phyloP scores from a whole-genome alignment of 1,284 basidiomycete genomes.

The Dichomitus squalens region DNA sequence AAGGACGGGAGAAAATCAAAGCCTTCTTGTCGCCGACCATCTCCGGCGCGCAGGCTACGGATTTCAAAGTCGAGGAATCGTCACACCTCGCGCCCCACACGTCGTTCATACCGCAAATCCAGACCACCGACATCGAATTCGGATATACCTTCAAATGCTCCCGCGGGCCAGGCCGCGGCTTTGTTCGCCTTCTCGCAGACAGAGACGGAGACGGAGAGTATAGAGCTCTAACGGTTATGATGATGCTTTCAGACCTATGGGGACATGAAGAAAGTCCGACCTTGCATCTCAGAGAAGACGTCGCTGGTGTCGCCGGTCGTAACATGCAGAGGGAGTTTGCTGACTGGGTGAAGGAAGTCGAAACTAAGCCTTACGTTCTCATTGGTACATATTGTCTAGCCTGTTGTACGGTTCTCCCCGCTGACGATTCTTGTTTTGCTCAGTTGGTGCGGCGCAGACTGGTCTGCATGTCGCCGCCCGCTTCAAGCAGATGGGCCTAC shows the following conservation, averaged over 20 bases:
- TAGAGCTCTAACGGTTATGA: constrained; percentile 30
- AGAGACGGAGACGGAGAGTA: constrained; percentile 9
- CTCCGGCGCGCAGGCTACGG: constrained; percentile 25
- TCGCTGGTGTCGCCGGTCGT: constrained; percentile 1
- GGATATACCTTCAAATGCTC: constrained; percentile 46
- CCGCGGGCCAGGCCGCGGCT: constrained; percentile 40
- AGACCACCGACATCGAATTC: constrained; percentile 22
- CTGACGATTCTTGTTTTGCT: background rate
- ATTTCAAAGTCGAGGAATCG: constrained; percentile 35
- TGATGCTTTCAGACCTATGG: constrained; percentile 33
- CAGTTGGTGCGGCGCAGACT: constrained; percentile 58
- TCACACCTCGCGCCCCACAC: constrained; percentile 30
- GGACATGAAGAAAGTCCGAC: constrained; percentile 33
- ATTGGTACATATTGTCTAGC: constrained; percentile 23
- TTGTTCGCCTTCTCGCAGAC: constrained; percentile 37
- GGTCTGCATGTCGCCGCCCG: constrained; percentile 56
- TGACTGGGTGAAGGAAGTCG: constrained; percentile 21
- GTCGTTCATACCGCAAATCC: constrained; percentile 22
- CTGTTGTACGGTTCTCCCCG: background rate
- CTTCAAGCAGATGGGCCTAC: constrained; percentile 52
- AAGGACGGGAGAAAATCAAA: constrained; percentile 41
- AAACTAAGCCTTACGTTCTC: constrained; percentile 32
- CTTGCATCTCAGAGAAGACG: constrained; percentile 12
- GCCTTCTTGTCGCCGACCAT: constrained; percentile 43
- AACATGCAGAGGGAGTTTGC: constrained; percentile 21